Conservation (phyloP, 495 filamentous ascomycete species). For the Podospora pseudopauciseta region DNA sequence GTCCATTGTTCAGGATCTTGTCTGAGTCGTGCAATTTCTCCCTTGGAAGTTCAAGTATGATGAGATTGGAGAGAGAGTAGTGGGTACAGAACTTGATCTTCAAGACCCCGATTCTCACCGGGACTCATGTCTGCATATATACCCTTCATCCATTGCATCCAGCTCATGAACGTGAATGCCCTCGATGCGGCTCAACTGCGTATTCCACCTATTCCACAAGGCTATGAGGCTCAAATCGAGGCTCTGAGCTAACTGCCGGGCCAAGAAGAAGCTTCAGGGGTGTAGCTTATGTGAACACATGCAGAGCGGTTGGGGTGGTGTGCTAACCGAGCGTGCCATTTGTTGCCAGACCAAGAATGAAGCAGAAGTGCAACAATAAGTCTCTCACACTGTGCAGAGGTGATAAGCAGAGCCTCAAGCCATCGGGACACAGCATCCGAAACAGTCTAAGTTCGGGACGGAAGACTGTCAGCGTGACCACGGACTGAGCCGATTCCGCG, state of each 20-base stretch:
- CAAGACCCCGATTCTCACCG: not conserved
- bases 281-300: not conserved
- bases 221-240: not conserved
- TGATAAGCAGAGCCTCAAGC: not conserved
- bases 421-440: not conserved
- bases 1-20: not conserved
- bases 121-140: not conserved
- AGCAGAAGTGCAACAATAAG: not conserved
- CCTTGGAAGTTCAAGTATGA: not conserved
- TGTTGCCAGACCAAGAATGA: not conserved
- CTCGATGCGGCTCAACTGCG: not conserved
- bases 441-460: slow-evolving; percentile 3
- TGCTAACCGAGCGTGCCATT: not conserved
- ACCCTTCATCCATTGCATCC: not conserved
- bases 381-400: not conserved
- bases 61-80: not conserved
- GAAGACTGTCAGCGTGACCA: not conserved
- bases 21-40: not conserved
- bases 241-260: not conserved
- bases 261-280: not conserved
- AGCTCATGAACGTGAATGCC: not conserved
- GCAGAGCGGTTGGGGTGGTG: not conserved
- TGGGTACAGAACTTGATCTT: not conserved
- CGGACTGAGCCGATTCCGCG: not conserved
- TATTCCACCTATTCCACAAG: not conserved